Base-by-base conservation (phyloP, 2,329 filamentous ascomycete genomes). In the Trichoderma sp. region DNA sequence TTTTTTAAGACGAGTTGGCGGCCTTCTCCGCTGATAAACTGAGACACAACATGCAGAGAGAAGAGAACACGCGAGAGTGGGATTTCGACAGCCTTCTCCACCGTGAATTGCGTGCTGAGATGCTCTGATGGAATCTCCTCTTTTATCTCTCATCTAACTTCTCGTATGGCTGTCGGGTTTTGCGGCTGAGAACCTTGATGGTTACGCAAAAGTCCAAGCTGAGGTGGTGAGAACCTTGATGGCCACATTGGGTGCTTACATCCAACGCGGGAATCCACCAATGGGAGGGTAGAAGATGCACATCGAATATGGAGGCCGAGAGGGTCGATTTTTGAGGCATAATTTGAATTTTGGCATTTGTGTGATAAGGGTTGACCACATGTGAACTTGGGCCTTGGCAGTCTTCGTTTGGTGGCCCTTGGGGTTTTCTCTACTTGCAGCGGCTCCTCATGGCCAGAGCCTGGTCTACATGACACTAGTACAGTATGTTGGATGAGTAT, bases 121-220 rank as follows among this genome's bases (percentile, higher is more conserved):
- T 61, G 52, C 27, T 52, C 15, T 22, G 37, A 27, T 42, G 50
- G 50, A 53, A 54, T 64, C 60, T 48, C 27, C 17, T 37, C 32
- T 29, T 54, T 39, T 27, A 19, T 19, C 15, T 27, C 45, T 45
- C 29, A n/a, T 27, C 7, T 27, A 32, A 6, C 15, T 54, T 42
- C 34, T 53, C 42, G 22, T 34, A 6, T 35, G 7, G 15, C 34
- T 6, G 32, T 67, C 64, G 34, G 64, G 39, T 8, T 34, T 29
- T 34, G 19, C 61, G 54, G 64, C 54, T 67, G 64, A 67, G 64
- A 67, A 67, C 64, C 64, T 42, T 67, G 64, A 67, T 67, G 64
- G 64, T 42, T 52, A 45, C 35, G 45, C 61, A 54, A 64, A 39
- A 59, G 52, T 50, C 39, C 39, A 25, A 27, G 22, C 32, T 27